Evolutionary conservation across 2,329 filamentous ascomycete genomes (phyloP).

Genomic region (Nothopassalora personata): DNA sequence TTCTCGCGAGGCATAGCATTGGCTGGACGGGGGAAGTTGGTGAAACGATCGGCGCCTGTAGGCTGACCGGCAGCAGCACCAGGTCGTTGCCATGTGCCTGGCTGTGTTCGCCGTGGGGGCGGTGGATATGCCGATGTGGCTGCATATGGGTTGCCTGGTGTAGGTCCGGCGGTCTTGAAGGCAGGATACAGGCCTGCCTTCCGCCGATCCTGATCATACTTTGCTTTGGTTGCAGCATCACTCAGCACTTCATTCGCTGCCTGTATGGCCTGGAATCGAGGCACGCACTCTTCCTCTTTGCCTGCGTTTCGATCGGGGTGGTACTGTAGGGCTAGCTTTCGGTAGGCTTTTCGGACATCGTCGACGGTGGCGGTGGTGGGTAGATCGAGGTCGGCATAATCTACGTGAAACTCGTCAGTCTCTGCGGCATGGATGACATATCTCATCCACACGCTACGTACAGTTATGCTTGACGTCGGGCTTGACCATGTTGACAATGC

Average conservation of each 20-base stretch:
- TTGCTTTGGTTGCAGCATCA: constrained; percentile 53
- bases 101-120: constrained; percentile 41
- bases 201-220: constrained; percentile 58
- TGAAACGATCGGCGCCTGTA: constrained; percentile 42
- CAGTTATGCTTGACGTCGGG: constrained; percentile 31
- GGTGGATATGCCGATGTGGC: constrained; percentile 39
- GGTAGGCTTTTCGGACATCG: constrained; percentile 81
- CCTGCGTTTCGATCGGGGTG: constrained; percentile 88
- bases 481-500: constrained; percentile 31
- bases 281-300: constrained; percentile 69
- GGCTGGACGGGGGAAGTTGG: constrained; percentile 36
- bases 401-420: constrained; percentile 12
- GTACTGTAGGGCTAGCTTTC: constrained; percentile 77
- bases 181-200: constrained; percentile 41
- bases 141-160: constrained; percentile 36
- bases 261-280: constrained; percentile 82
- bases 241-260: constrained; percentile 73
- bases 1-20: constrained; percentile 31
- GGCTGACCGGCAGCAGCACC: constrained; percentile 18
- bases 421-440: background rate
- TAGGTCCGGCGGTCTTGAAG: constrained; percentile 18
- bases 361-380: constrained; percentile 60
- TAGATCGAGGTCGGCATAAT: constrained; percentile 70
- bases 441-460: background rate
- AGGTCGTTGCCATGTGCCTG: constrained; percentile 33